Evolutionary conservation across 2,329 filamentous ascomycete species (phyloP).

Genomic region (Trichoderma endophyticum): DNA sequence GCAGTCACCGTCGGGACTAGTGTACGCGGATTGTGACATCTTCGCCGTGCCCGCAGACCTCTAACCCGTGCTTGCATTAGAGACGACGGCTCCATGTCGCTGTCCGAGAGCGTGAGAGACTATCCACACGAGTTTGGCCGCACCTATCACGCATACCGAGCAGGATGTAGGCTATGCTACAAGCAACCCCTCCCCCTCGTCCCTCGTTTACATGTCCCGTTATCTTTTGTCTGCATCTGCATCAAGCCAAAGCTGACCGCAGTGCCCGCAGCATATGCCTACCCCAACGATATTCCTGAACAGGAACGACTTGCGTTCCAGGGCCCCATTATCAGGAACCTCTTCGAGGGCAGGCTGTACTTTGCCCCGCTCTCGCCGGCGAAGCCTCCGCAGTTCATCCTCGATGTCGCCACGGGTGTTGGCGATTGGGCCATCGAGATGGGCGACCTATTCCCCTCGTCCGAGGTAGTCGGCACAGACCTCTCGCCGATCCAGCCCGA

Average conservation of each 20-base stretch:
- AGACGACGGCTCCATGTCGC: slow-evolving; percentile 24
- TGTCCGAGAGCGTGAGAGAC: slow-evolving; percentile 40
- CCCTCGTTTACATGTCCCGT: too few relatives aligned
- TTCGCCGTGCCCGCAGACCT: not conserved
- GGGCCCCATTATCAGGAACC: slow-evolving; percentile 28
- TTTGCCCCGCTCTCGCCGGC: slow-evolving; percentile 27
- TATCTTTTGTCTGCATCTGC: not conserved
- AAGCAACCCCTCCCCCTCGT: not conserved
- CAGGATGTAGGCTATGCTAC: slow-evolving; percentile 5
- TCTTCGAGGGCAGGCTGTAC: slow-evolving; percentile 31
- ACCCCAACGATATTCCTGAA: slow-evolving; percentile 29
- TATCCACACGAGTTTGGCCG: slow-evolving; percentile 40
- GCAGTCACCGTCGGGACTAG: not conserved
- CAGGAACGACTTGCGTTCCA: slow-evolving; percentile 32
- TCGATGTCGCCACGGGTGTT: slow-evolving; percentile 41
- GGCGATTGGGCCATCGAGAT: slow-evolving; percentile 44
- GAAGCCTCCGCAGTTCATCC: slow-evolving; percentile 28
- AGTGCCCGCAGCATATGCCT: slow-evolving; percentile 16
- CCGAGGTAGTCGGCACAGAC: slow-evolving; percentile 32
- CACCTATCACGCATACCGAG: slow-evolving; percentile 19
- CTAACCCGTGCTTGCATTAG: not conserved
- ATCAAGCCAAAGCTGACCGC: not conserved
- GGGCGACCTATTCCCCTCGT: slow-evolving; percentile 32
- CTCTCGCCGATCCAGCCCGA: slow-evolving; percentile 37
- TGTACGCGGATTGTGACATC: not conserved